Base-by-base conservation (phyloP, 306 rosid species). In the Senna siamea region DNA sequence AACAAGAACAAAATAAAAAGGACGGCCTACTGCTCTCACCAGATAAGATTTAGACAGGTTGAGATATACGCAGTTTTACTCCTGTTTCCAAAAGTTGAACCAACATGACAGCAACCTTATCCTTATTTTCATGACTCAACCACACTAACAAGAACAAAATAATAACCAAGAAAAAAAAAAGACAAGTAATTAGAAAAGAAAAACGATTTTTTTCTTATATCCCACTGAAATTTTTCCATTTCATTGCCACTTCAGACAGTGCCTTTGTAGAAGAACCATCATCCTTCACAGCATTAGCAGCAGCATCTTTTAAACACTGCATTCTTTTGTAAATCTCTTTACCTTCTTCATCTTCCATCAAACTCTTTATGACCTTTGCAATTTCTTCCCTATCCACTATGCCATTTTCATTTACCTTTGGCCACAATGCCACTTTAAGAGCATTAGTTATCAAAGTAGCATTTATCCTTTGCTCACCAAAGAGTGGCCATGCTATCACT, bases 321-420 rank as follows among this genome's bases (percentile, higher is more conserved):
- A 26, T 41, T 13, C 30, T 22, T 5, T 69, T 9, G 1, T 34
- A 19, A 30, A 61, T 35, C 13, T 9, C 56, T n/a, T 51, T 43
- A 1, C 84, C 80, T 35, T 80, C 73, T 68, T 80, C 80, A 4
- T 68, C 57, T 0, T 22, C 68, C 66, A 80, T 80, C 2, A 69
- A 34, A 18, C 10, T 57, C 38, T 23, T 40, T 5, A 62, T 32
- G 7, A 68, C 43, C 7, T 23, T 37, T 7, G 8, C 3, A 7
- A 17, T 50, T 7, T 50, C 55, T 17, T 50, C 22, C 22, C 22
- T 50, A 1, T 17, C 55, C 55, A 50, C 55, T n/a, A 15, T 5
- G 10, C 55, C 55, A 50, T 50, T 50, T 17, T 50, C 55, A 5
- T 50, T 17, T 0, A 0, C 55, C 9, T 50, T 50, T 6, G 9